Evolutionary conservation across 106 monocot genomes (phyloP).

Genomic region (Acanthochlamys bracteata): DNA sequence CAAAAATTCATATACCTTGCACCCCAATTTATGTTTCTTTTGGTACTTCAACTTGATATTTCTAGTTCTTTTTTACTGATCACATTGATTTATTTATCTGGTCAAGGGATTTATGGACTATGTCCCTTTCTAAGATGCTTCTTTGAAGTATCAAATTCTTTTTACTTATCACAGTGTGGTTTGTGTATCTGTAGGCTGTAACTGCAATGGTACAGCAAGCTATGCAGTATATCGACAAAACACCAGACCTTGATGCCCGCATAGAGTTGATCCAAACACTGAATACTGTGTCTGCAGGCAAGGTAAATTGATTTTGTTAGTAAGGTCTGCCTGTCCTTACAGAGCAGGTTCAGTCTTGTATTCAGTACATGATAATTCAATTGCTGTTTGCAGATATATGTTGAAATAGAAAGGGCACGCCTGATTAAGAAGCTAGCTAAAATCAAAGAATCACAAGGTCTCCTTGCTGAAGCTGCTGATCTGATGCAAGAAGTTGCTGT

Average conservation of each 20-base stretch:
- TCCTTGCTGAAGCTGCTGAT: slow-evolving; percentile 95
- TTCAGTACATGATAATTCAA: not conserved
- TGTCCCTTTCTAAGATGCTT: not conserved
- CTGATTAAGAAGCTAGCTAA: slow-evolving; percentile 94
- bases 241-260: slow-evolving; percentile 82
- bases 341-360: not conserved
- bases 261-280: slow-evolving; percentile 92
- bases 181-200: slow-evolving; percentile 51
- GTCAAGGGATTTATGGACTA: not conserved
- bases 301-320: slow-evolving; percentile 34
- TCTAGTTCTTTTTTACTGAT: not conserved
- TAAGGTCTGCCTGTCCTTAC: not conserved
- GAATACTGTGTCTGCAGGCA: slow-evolving; percentile 92
- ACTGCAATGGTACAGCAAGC: slow-evolving; percentile 99
- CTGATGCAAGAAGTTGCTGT: slow-evolving; percentile 99
- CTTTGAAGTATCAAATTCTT: not conserved
- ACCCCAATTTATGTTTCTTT: not conserved
- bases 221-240: slow-evolving; percentile 91
- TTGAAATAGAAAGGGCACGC: slow-evolving; percentile 95
- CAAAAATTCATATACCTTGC: not conserved
- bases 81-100: not conserved
- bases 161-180: not conserved
- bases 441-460: slow-evolving; percentile 94
- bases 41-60: not conserved
- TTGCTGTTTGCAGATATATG: slow-evolving; percentile 68